Evolutionary conservation across 2,329 filamentous ascomycete genomes (phyloP), one percentile per base, ranked within the genome.

Genomic region (Ophiostoma ulmi): DNA sequence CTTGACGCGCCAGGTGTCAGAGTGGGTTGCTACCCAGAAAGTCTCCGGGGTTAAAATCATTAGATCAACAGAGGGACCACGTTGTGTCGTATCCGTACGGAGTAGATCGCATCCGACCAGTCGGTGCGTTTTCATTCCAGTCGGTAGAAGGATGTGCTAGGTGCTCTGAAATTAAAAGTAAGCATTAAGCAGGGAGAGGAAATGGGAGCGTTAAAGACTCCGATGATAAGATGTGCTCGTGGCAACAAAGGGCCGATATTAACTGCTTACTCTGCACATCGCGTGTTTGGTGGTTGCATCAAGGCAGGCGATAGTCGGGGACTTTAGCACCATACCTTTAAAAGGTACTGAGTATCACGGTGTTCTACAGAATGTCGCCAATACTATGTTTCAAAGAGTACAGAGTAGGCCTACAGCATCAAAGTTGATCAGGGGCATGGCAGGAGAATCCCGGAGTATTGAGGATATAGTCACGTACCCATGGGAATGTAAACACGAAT

Each of bases 21-120:
- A 11, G 52, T 58, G 52, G 52, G 22, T 31, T 58, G 10, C 22
- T 14, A 14, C n/a, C n/a, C 52, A 58, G 8, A 58, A 58, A 58
- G 52, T 58, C 52, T 58, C 52, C 52, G 52, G 52, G 22, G 22
- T 58, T 22, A 58, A 58, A 58, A 58, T 58, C n/a, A 58, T 26
- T 8, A 58, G 52, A 58, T 58, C 52, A 58, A 58, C n/a, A 26
- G n/a, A 58, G 7, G 22, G 52, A 26, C 52, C 52, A 58, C 52
- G 52, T 58, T 58, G n/a, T 7, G 22, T 58, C 52, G n/a, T 58
- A 58, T 58, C 26, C 52, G 52, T 58, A 58, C 52, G 52, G 52
- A 58, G n/a, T 13, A 58, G 10, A 22, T 58, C 52, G 52, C 17
- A 26, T 17, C 52, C 52, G 20, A 58, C 52, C 52, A 58, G n/a